phyloP scores from a whole-genome alignment of 441 rosid species.

The Euphorbia celastroides region DNA sequence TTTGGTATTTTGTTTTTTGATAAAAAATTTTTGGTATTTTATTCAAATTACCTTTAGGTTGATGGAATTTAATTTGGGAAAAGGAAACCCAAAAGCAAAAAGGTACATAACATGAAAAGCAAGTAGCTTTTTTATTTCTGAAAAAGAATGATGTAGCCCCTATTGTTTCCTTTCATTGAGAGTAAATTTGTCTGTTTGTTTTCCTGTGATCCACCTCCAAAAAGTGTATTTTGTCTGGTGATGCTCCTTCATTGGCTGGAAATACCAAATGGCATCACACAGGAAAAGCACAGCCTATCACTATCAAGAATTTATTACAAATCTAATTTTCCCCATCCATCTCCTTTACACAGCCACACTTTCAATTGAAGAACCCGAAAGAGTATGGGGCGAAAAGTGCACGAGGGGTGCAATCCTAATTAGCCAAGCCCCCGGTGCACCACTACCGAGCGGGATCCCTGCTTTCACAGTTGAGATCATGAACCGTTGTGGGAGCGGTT shows the following conservation, averaged over 20 bases:
- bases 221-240: conserved; percentile 36
- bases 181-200: conserved; percentile 23
- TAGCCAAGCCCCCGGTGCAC: conserved; percentile 59
- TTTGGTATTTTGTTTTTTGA: neutral
- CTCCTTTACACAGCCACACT: conserved; percentile 20
- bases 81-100: conserved; percentile 8
- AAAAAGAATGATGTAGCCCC: conserved; percentile 1
- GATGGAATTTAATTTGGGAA: conserved; percentile 4
- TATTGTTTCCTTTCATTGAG: conserved; percentile 14
- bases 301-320: conserved; percentile 4
- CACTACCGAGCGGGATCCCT: conserved; percentile 77
- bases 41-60: neutral
- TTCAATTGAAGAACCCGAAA: conserved; percentile 35
- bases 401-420: conserved; percentile 53
- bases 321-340: conserved; percentile 1
- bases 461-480: conserved; percentile 70
- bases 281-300: conserved; percentile 10
- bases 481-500: conserved; percentile 63
- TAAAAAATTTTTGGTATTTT: too few relatives aligned
- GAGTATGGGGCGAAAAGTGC: conserved; percentile 59
- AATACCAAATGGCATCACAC: conserved; percentile 5
- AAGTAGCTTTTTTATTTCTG: neutral
- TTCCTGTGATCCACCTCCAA: conserved; percentile 41
- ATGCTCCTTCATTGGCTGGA: conserved; percentile 18
- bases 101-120: neutral